phyloP scores from a whole-genome alignment of 305 asterid genomes.

The Andrographis paniculata region DNA sequence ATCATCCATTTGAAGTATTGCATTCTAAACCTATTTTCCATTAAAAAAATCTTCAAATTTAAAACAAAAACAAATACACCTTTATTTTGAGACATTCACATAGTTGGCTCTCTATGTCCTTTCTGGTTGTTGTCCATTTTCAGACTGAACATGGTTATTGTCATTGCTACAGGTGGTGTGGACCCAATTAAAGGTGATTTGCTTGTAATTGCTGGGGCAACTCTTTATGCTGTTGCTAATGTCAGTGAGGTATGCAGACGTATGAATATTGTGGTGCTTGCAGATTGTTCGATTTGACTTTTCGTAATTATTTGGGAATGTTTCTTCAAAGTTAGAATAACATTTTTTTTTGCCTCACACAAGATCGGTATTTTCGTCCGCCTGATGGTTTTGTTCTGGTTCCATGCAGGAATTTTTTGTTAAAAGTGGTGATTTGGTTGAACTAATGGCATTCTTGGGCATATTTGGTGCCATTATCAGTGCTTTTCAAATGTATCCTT shows the following conservation, averaged over 20 bases:
- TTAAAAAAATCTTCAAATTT: too few relatives aligned
- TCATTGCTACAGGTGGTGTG: conserved; percentile 58
- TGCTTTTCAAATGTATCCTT: conserved; percentile 85
- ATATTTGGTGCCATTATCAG: conserved; percentile 86
- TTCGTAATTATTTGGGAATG: background rate
- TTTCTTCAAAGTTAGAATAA: too few relatives aligned
- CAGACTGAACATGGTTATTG: background rate
- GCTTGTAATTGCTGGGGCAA: conserved; percentile 10
- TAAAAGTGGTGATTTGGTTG: conserved; percentile 80
- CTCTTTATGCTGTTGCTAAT: conserved; percentile 39
- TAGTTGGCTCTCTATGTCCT: background rate
- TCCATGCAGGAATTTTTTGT: conserved; percentile 77
- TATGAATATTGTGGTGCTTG: conserved; percentile 5
- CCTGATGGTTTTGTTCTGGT: conserved; percentile 24
- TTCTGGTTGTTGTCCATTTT: conserved; percentile 2
- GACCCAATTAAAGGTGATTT: conserved; percentile 79
- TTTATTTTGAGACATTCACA: too few relatives aligned
- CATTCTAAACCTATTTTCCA: too few relatives aligned
- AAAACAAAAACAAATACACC: too few relatives aligned
- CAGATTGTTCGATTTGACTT: background rate
- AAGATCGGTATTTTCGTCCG: conserved; percentile 1
- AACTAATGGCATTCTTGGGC: conserved; percentile 96
- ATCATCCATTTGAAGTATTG: too few relatives aligned
- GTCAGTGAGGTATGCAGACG: conserved; percentile 72
- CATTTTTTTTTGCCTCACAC: background rate